Conservation (phyloP, 1,284 basidiomycete genomes). For the Leccinum pallidistipes region DNA sequence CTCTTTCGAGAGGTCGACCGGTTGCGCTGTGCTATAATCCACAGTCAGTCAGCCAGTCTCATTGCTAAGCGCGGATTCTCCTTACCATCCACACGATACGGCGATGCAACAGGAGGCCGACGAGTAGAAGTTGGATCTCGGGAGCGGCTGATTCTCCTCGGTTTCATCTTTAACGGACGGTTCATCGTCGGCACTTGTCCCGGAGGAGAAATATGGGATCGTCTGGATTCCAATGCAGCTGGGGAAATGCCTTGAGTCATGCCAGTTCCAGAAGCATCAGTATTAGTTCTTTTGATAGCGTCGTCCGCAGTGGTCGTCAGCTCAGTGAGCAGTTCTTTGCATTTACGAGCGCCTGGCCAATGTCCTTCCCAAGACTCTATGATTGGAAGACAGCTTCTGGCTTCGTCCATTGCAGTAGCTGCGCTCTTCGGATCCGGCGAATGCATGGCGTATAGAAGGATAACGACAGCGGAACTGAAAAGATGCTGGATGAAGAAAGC, state of each 20-base stretch:
- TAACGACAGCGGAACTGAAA: conserved; percentile 88
- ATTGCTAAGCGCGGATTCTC: conserved; percentile 1
- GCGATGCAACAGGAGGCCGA: conserved; percentile 58
- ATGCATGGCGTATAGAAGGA: conserved; percentile 86
- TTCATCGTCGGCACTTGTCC: conserved; percentile 37
- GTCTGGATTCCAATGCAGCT: conserved; percentile 45
- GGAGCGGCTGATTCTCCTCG: conserved; percentile 53
- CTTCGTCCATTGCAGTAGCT: conserved; percentile 78
- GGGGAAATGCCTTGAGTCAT: conserved; percentile 37
- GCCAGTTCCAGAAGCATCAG: conserved; percentile 27
- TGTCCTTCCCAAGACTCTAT: conserved; percentile 82
- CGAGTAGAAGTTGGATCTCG: conserved; percentile 61
- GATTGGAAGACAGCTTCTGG: conserved; percentile 68
- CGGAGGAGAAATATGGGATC: conserved; percentile 38
- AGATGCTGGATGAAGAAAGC: conserved; percentile 91
- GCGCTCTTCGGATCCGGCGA: conserved; percentile 67
- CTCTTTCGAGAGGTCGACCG: conserved; percentile 74
- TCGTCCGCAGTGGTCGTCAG: conserved; percentile 67
- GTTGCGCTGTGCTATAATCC: conserved; percentile 57
- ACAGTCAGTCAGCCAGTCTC: conserved; percentile 23
- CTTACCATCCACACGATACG: conserved; percentile 71
- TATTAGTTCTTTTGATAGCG: conserved; percentile 49
- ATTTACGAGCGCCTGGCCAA: conserved; percentile 87
- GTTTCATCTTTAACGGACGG: conserved; percentile 53
- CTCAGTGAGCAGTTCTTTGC: conserved; percentile 75